Conservation (phyloP, 129 eudicot genomes). For the Dittrichia graveolens region DNA sequence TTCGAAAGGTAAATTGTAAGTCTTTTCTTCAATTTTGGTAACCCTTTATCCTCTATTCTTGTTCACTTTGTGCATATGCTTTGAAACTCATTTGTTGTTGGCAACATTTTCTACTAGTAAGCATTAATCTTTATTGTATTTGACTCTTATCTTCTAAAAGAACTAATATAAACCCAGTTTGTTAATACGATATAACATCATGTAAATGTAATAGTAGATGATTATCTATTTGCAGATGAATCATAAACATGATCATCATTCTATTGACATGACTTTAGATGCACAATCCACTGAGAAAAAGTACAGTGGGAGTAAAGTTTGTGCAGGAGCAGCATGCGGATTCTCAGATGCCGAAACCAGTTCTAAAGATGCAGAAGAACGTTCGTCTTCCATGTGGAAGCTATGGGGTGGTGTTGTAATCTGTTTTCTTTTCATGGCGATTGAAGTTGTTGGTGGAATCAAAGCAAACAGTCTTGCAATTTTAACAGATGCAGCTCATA, state of each 20-base stretch:
- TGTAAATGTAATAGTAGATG: neutral
- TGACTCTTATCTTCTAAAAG: too few relatives aligned
- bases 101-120: neutral
- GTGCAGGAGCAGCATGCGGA: conserved; percentile 54
- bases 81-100: neutral
- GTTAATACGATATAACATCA: neutral
- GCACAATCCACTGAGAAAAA: conserved; percentile 19
- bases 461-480: conserved; percentile 60
- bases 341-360: conserved; percentile 41
- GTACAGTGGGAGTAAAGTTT: conserved; percentile 32
- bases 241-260: neutral
- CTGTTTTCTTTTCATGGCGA: conserved; percentile 50
- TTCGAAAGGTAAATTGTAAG: too few relatives aligned
- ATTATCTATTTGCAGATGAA: conserved; percentile 21
- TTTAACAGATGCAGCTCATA: conserved; percentile 62
- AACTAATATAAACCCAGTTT: neutral
- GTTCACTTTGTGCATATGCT: neutral
- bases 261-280: conserved; percentile 9
- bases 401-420: conserved; percentile 38
- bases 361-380: conserved; percentile 44
- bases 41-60: too few relatives aligned
- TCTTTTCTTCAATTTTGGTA: too few relatives aligned
- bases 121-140: neutral
- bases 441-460: conserved; percentile 56
- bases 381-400: conserved; percentile 46